Evolutionary conservation across 2,329 filamentous ascomycete genomes (phyloP), one percentile per base, ranked within the genome.

Genomic region (Trichoderma oligosporum): DNA sequence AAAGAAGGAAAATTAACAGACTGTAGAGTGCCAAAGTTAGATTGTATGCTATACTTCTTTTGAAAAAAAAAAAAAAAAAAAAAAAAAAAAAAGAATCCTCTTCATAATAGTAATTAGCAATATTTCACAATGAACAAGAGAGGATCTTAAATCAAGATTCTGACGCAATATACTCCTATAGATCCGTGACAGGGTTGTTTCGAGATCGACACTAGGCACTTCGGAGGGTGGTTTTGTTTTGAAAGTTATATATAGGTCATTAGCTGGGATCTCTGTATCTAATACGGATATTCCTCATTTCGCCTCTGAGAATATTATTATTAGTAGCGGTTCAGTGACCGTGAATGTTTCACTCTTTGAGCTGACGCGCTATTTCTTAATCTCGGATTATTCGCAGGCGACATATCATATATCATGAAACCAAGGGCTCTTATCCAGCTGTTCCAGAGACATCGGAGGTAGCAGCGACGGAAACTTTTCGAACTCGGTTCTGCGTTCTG

Each of bases 141-240:
- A 54, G 29, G 51, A 55, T 55, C 51, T 45, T 12, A 18, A 35
- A 45, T 46, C 51, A 55, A 55, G 41, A 55, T 55, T 36, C 51
- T 55, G 51, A 55, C 51, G 51, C 51, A 46, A 55, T 55, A 45
- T 55, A 55, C 31, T 38, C 51, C 29, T 55, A 46, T n/a, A 55
- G 51, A 55, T 55, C 51, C 51, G 51, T 55, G 51, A 55, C 51
- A 46, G 41, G 51, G 51, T 54, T 45, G 51, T 46, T 45, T 25
- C 51, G 29, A 55, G 51, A 55, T 55, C 51, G 51, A 55, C 51
- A 55, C 51, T 55, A 55, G 51, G 51, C 51, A n/a, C 24, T 52
- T 54, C 22, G 22, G 41, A 24, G 8, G 20, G 51, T 41, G 22
- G 24, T 45, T 25, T 29, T 44, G 31, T 36, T n/a, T 16, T 22